Base-by-base conservation (phyloP, 257 asterid species). In the Thymus quinquecostatus region DNA sequence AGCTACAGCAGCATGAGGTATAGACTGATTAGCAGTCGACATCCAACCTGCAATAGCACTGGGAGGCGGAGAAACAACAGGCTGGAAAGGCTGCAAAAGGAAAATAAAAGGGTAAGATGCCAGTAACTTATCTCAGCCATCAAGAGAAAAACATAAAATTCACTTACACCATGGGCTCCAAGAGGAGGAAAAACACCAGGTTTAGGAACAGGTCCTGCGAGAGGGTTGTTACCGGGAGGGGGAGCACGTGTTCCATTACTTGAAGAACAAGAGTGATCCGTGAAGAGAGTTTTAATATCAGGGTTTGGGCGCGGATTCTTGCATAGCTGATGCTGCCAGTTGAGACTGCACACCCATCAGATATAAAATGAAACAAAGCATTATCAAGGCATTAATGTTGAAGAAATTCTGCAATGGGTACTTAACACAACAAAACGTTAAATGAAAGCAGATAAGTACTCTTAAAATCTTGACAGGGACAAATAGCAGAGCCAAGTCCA, bases 311-410 rank as follows among this genome's bases (percentile, higher is more conserved):
- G 95, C 30, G 99, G 99, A 70, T 91, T 94, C 90, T 94, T 94
- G 89, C 99, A 94, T 59, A 94, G 96, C 79, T 94, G 99, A 82
- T 94, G 99, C 83, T 94, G 99, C 98, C 99, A 94, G 79, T 94
- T 94, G 65, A 94, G 91, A 82, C 98, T 94, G 95, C 68, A 86
- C 77, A 69, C 59, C 61, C 75, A 77, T 61, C 65, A 68, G 79
- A 67, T 30, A 68, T 36, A 43, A 79, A 8, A 68, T 49, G 11
- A 74, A 74, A 62, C 68, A 66, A 38, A 75, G 54, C 54, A 61
- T 54, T 30, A 62, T 48, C 50, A 64, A 71, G 9, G 57, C 59
- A 78, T 33, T 36, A 51, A 38, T 34, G 33, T 68, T 53, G 66
- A 40, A 54, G 64, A 55, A 30, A 45, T 11, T 61, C 60, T 54